phyloP scores from a whole-genome alignment of 2,329 filamentous ascomycete species.

The Dothideomycetidae sp. region DNA sequence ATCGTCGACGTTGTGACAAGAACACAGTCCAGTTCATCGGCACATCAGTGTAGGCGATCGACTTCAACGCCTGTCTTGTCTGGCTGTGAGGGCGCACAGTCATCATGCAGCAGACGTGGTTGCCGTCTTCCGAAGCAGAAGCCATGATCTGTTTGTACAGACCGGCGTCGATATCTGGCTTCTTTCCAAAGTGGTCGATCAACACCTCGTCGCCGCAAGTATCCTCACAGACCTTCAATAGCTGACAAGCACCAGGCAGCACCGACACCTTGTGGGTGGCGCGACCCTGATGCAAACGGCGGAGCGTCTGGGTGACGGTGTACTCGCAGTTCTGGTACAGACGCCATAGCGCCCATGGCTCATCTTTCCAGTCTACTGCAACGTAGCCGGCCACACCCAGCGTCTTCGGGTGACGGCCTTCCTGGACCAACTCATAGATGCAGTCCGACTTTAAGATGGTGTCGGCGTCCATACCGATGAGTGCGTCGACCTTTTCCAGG shows the following conservation, averaged over 20 bases:
- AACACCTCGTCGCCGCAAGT: constrained; percentile 23
- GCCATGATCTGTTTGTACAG: constrained; percentile 38
- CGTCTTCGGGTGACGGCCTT: constrained; percentile 29
- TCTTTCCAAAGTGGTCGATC: constrained; percentile 35
- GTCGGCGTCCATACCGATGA: constrained; percentile 21
- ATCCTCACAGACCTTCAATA: constrained; percentile 36
- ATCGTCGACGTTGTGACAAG: constrained; percentile 35
- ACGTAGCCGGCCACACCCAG: constrained; percentile 38
- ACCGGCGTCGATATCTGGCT: constrained; percentile 35
- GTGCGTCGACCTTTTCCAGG: constrained; percentile 7
- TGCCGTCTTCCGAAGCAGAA: constrained; percentile 36
- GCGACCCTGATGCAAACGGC: constrained; percentile 36
- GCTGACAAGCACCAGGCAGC: constrained; percentile 36
- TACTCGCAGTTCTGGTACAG: constrained; percentile 37
- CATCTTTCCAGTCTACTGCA: constrained; percentile 32
- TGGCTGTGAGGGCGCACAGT: constrained; percentile 31
- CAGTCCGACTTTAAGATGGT: constrained; percentile 36
- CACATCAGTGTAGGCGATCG: constrained; percentile 35
- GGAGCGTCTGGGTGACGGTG: too few relatives aligned
- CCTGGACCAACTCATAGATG: constrained; percentile 31
- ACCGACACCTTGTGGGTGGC: constrained; percentile 38
- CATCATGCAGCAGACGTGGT: constrained; percentile 37
- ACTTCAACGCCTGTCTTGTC: constrained; percentile 34
- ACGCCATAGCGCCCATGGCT: constrained; percentile 27
- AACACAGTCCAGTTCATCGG: constrained; percentile 37